These are phyloP conservation scores for Mortierella claussenii DNA, from an alignment of 192 early-diverging fungal species.

Conservation along the genomic window DNA sequence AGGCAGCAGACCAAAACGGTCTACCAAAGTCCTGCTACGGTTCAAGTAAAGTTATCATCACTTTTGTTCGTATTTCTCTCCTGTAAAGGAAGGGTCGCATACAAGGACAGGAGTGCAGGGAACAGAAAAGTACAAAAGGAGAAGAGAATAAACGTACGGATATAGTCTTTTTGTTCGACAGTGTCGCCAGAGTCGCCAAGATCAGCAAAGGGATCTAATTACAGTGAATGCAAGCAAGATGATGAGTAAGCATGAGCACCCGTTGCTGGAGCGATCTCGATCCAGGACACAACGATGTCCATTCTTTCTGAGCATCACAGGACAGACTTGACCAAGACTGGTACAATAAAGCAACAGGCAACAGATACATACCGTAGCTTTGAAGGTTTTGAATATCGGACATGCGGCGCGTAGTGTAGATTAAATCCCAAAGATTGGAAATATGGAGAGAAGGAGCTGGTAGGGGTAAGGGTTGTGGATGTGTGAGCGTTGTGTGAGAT, in stretches of 20 bases:
- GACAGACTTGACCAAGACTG: not conserved
- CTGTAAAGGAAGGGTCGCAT: constrained; percentile 2
- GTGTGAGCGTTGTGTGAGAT: not conserved
- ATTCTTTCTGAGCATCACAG: not conserved
- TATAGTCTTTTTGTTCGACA: constrained; percentile 55
- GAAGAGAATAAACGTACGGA: constrained; percentile 52
- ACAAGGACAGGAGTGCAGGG: not conserved
- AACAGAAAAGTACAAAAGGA: not conserved
- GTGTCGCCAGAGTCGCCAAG: constrained; percentile 55
- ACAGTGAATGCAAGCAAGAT: not conserved
- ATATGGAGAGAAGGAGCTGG: not conserved
- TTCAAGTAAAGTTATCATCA: constrained; percentile 35
- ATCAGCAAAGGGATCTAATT: constrained; percentile 62
- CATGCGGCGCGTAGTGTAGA: constrained; percentile 51
- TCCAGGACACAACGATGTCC: too few relatives aligned
- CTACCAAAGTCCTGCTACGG: constrained; percentile 46
- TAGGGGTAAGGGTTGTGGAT: not conserved
- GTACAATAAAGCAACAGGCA: not conserved
- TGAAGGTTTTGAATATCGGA: constrained; percentile 63
- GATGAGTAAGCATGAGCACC: too few relatives aligned
- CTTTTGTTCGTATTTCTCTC: constrained; percentile 18
- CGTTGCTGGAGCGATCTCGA: too few relatives aligned
- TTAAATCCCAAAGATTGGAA: constrained; percentile 14
- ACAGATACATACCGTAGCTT: constrained; percentile 45
- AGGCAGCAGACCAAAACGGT: constrained; percentile 51